Conservation (phyloP, 768 basidiomycete genomes). For the Rossbeevera mucosa region DNA sequence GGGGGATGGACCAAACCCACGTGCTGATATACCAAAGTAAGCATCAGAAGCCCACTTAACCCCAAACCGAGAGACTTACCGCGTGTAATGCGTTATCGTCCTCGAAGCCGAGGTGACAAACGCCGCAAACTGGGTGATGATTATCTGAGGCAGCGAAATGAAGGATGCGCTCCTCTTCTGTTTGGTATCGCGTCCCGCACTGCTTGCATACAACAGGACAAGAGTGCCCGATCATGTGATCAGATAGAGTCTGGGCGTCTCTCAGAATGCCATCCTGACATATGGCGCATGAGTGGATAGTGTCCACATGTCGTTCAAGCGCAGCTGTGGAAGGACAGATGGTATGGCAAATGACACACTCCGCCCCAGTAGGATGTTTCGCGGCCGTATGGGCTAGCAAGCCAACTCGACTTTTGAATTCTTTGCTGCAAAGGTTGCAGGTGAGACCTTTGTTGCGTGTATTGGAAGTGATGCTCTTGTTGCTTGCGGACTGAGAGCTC, state of each 20-base stretch:
- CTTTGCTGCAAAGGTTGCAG: constrained; percentile 23
- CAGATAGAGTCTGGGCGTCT: constrained; percentile 23
- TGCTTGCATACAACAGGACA: constrained; percentile 25
- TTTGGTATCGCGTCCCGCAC: constrained; percentile 30
- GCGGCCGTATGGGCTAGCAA: constrained; percentile 24
- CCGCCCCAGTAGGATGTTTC: constrained; percentile 18
- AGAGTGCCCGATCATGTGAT: constrained; percentile 28
- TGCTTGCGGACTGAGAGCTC: constrained; percentile 17
- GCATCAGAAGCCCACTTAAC: constrained; percentile 1
- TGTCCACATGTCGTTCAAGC: constrained; percentile 27
- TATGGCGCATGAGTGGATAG: constrained; percentile 22
- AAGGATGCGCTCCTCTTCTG: constrained; percentile 33
- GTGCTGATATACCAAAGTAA: constrained; percentile 19
- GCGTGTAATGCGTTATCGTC: constrained; percentile 27
- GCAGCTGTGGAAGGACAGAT: constrained; percentile 18
- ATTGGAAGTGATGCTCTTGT: constrained; percentile 4
- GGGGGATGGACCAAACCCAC: constrained; percentile 9
- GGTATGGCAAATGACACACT: constrained; percentile 25
- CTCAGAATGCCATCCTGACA: constrained; percentile 30
- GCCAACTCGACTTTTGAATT: constrained; percentile 17
- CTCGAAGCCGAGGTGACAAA: constrained; percentile 34
- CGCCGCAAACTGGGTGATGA: constrained; percentile 34
- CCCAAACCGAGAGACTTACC: constrained; percentile 23
- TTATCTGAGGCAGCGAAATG: constrained; percentile 38
- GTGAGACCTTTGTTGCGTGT: constrained; percentile 3